These are phyloP conservation scores for Suillus paluster DNA, from an alignment of 768 basidiomycete species.

Conservation along the genomic window DNA sequence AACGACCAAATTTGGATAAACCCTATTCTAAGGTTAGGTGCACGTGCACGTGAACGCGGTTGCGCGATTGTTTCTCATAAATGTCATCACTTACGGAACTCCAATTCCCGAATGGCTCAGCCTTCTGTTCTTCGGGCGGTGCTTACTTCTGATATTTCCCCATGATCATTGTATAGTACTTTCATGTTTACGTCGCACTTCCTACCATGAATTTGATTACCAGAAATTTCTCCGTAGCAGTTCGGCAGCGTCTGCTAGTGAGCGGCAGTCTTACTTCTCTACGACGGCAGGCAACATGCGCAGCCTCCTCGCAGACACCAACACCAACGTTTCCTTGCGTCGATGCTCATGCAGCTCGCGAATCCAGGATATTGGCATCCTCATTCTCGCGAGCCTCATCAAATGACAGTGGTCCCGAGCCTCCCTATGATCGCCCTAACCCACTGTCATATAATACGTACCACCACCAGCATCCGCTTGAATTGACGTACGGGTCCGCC, in stretches of 20 bases:
- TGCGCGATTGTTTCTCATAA: constrained; percentile 1
- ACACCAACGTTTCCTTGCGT: constrained; percentile 71
- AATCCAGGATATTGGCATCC: constrained; percentile 53
- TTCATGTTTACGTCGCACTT: background rate
- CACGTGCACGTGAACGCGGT: constrained; percentile 3
- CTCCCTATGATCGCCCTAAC: constrained; percentile 79
- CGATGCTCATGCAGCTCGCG: constrained; percentile 76
- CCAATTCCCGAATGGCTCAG: background rate
- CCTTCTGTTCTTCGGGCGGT: background rate
- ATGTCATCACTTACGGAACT: background rate
- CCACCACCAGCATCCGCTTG: constrained; percentile 63
- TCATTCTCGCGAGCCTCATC: constrained; percentile 22
- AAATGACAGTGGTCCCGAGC: constrained; percentile 71
- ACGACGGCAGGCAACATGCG: background rate
- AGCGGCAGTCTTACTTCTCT: background rate
- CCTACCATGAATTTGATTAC: background rate
- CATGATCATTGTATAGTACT: background rate
- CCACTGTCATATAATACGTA: constrained; percentile 76
- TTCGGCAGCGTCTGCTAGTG: background rate
- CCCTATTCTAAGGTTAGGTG: constrained; percentile 1
- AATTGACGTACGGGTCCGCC: constrained; percentile 61
- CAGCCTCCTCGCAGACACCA: background rate
- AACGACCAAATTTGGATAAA: constrained; percentile 13
- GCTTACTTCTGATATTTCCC: too few species aligned
- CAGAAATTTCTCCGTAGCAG: background rate